Base-by-base conservation (phyloP, 805 yeast species). In the Schwanniomyces sp. region DNA sequence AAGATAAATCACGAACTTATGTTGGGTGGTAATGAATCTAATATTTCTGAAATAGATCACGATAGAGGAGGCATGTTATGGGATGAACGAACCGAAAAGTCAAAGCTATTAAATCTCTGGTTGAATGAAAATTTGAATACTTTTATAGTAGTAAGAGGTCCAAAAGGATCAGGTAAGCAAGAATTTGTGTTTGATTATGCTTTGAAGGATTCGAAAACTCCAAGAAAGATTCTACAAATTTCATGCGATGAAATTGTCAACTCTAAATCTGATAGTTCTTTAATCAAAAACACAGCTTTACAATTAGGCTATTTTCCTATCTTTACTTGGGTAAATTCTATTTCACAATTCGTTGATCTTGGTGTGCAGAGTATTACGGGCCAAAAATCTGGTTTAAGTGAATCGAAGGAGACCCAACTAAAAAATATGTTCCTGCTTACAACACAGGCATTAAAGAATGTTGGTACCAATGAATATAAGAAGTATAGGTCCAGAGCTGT, bases 121-220 rank as follows among this genome's bases (percentile, higher is more conserved):
- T 70, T 94, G 5, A 84, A 82, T 48, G 99, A 94, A 63, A 91
- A 91, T 52, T 83, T 84, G n/a, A 85, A 87, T 62, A 89, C 97
- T 1, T 94, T 91, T 61, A 91, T 92, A 24, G 82, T 94, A 3
- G 84, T 94, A 2, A 81, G 85, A 52, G 99, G 99, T 10, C 98
- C 99, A 5, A 79, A 89, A 53, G 99, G 99, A 5, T 84, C 96
- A n/a, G 99, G 98, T 18, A 92, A 94, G 58, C 79, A 84, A 50
- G 92, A 84, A 50, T 69, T 90, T 50, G 91, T 92, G 4, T 67
- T 85, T 60, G 82, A 82, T 39, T 82, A 85, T 57, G 84, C 86
- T 1, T 71, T 89, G 40, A 69, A 74, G 41, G 81, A 75, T 26
- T 73, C 75, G 1, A 47, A 56, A 3, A 54, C 66, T 21, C 56